Evolutionary conservation across 768 basidiomycete genomes (phyloP), one percentile per base, ranked within the genome.

Genomic region (Tulasnella sp.): DNA sequence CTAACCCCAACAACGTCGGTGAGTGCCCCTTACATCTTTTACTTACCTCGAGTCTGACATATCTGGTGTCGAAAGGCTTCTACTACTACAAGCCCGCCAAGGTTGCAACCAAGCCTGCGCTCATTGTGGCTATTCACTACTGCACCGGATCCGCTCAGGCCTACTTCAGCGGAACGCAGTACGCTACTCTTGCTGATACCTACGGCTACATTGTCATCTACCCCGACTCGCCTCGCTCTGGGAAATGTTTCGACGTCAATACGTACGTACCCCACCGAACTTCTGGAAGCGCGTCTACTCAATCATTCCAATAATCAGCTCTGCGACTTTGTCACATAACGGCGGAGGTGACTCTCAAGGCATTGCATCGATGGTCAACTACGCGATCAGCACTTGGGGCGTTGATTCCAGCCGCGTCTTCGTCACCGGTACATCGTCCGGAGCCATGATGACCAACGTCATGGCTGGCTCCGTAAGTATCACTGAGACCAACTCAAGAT

Each of bases 141-240:
- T 87, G 86, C 79, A 76, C 79, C 11, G 86, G 84, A 29, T 82
- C 83, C 0, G 86, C 84, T 0, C 83, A 85, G 72, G 84, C 82
- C 0, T 86, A 83, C 78, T 88, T 82, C 80, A 71, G 76, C 3
- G 82, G 83, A 34, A 84, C 86, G 2, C 80, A 82, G 67, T 86
- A 83, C 75, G 84, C 84, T 73, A 82, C 80, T 65, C 80, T 85
- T 63, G 83, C 86, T 1, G 85, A 88, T 74, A 76, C 77, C 36
- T 78, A 83, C 72, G 84, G 82, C 6, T 87, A 80, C 79, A 81
- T 87, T 72, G 84, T 87, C 64, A 81, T 87, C 75, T 86, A 82
- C 75, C 83, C 83, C 29, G 36, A 67, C 64, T 34, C 65, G 11
- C 40, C 62, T 5, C n/a, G n/a, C 19, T n/a, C 17, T 32, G 39